A percentile compares a stretch with the other conserved stretches of the same genome.
phyloP scores from a whole-genome alignment of 1,284 basidiomycete species.

The Melampsora allii-populina region DNA sequence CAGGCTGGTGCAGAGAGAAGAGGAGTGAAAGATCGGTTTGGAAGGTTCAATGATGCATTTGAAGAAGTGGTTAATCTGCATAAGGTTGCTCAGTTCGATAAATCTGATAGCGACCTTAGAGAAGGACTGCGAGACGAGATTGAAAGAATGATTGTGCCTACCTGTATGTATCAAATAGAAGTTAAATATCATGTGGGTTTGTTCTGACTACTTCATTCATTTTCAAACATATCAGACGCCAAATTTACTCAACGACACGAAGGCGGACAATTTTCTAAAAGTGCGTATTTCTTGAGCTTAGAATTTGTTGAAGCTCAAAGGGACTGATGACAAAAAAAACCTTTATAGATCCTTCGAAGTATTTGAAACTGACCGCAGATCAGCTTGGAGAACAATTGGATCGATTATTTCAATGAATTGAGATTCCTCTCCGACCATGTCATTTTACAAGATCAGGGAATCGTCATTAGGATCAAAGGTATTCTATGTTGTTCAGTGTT shows the following conservation, averaged over 20 bases:
- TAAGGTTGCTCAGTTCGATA: conserved; percentile 46
- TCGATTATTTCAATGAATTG: conserved; percentile 46
- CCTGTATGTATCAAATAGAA: conserved; percentile 43
- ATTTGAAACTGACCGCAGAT: conserved; percentile 48
- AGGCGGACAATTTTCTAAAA: conserved; percentile 48
- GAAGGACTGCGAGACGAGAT: conserved; percentile 50
- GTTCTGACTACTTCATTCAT: too few relatives aligned
- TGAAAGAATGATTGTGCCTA: conserved; percentile 51
- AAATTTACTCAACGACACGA: conserved; percentile 43
- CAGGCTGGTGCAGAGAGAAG: conserved; percentile 46
- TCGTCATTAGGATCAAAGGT: too few relatives aligned
- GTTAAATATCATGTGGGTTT: not conserved
- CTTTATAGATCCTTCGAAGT: conserved; percentile 47
- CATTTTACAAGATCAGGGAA: too few relatives aligned
- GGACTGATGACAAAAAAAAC: not conserved
- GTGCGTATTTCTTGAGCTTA: conserved; percentile 30
- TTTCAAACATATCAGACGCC: conserved; percentile 12
- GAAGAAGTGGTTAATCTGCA: conserved; percentile 51
- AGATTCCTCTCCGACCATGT: too few relatives aligned
- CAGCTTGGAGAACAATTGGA: conserved; percentile 47
- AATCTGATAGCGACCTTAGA: conserved; percentile 47
- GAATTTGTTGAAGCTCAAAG: not conserved
- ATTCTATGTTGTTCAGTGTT: too few relatives aligned
- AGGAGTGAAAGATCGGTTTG: conserved; percentile 51
- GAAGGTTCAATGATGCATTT: conserved; percentile 51